Conservation (phyloP, 2,329 filamentous ascomycete genomes). For the Colletotrichum destructivum region DNA sequence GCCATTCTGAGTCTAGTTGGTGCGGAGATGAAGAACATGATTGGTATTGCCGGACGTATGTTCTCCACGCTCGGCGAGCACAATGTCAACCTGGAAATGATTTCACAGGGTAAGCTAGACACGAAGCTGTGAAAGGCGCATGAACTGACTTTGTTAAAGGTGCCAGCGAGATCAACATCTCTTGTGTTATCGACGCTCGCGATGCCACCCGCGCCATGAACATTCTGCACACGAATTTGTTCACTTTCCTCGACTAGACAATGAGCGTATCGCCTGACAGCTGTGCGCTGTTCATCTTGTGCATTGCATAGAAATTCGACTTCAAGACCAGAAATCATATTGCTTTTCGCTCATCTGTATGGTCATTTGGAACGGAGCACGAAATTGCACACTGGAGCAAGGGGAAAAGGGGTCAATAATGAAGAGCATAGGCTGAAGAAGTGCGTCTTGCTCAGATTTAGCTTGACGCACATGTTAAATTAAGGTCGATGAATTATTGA, state of each 20-base stretch:
- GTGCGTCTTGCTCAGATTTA: constrained; percentile 2
- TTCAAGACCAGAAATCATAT: constrained; percentile 23
- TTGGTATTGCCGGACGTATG: constrained; percentile 93
- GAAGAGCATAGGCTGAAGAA: constrained; percentile 24
- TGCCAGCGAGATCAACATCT: constrained; percentile 99
- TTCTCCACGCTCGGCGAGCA: constrained; percentile 95
- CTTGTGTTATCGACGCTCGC: constrained; percentile 92
- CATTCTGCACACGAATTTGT: constrained; percentile 95
- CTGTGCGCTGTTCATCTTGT: not conserved
- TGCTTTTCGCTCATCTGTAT: constrained; percentile 2
- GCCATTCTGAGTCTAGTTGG: constrained; percentile 96
- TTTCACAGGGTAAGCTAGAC: constrained; percentile 84
- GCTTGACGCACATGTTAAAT: constrained; percentile 2
- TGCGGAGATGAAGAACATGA: constrained; percentile 97
- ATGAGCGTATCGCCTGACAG: not conserved
- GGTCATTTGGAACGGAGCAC: constrained; percentile 13
- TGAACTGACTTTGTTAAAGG: constrained; percentile 66
- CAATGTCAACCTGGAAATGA: constrained; percentile 99
- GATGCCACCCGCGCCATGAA: constrained; percentile 96
- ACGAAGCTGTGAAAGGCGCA: constrained; percentile 64
- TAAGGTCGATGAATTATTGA: not conserved
- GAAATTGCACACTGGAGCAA: constrained; percentile 14
- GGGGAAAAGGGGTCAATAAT: constrained; percentile 5
- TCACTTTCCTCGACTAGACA: constrained; percentile 87
- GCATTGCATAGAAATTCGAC: constrained; percentile 8